phyloP scores from a whole-genome alignment of 2,329 filamentous ascomycete species.

The Alternaria gaisen region DNA sequence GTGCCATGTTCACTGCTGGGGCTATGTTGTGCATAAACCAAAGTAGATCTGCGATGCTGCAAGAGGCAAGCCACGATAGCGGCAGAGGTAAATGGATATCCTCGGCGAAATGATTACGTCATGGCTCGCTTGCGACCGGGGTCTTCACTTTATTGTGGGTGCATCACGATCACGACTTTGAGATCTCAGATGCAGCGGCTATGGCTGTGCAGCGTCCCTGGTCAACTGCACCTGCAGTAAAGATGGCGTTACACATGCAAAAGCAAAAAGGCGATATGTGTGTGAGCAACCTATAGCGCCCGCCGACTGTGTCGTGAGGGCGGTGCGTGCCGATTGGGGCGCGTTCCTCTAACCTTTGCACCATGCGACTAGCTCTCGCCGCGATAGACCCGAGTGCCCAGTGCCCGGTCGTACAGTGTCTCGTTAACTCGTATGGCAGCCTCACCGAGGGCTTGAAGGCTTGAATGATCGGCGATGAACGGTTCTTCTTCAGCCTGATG shows the following conservation, averaged over 20 bases:
- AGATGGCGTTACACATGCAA: constrained; percentile 27
- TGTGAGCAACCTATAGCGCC: not conserved
- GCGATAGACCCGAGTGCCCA: not conserved
- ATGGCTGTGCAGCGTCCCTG: constrained; percentile 23
- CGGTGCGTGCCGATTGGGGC: constrained; percentile 26
- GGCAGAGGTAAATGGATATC: constrained; percentile 32
- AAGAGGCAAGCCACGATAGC: constrained; percentile 29
- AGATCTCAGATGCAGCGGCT: not conserved
- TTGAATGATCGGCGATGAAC: constrained; percentile 35
- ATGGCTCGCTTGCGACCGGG: constrained; percentile 28
- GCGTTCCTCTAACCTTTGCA: constrained; percentile 6
- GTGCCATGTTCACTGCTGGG: constrained; percentile 40
- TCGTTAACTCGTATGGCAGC: constrained; percentile 4
- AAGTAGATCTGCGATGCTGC: constrained; percentile 40
- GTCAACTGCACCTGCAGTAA: constrained; percentile 21
- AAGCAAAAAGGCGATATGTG: constrained; percentile 21
- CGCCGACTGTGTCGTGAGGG: not conserved
- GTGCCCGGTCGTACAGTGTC: constrained; percentile 5
- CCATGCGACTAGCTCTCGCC: constrained; percentile 7
- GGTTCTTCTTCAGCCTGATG: constrained; percentile 22
- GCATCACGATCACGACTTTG: constrained; percentile 12
- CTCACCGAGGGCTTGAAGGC: constrained; percentile 6
- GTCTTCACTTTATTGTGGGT: constrained; percentile 10
- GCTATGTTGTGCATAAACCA: constrained; percentile 20
- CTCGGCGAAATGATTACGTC: constrained; percentile 40